phyloP scores from a whole-genome alignment of 2,329 filamentous ascomycete species.

The Tolypocladium sp. region DNA sequence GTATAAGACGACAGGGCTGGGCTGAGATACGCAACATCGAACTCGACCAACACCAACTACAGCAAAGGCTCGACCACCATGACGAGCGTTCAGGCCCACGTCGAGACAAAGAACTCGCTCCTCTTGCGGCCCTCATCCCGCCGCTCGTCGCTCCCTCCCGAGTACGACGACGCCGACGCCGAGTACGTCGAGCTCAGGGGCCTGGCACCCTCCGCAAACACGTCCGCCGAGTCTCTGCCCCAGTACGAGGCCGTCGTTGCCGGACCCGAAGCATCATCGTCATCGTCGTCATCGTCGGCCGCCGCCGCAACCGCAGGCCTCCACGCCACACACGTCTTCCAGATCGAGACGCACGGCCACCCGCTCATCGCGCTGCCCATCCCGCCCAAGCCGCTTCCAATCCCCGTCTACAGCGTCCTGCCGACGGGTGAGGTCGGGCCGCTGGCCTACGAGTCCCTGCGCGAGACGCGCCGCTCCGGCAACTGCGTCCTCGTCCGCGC shows the following conservation, averaged over 20 bases:
- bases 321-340: slow-evolving; percentile 32
- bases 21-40: not conserved
- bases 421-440: slow-evolving; percentile 27
- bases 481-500: slow-evolving; percentile 37
- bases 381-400: slow-evolving; percentile 26
- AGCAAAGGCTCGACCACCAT: slow-evolving; percentile 5
- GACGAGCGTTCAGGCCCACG: slow-evolving; percentile 7
- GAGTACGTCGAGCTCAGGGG: slow-evolving; percentile 13
- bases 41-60: not conserved
- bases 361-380: slow-evolving; percentile 31
- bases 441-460: slow-evolving; percentile 41
- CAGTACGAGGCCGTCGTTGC: slow-evolving; percentile 10
- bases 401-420: slow-evolving; percentile 32
- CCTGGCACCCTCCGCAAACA: slow-evolving; percentile 14
- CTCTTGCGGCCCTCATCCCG: slow-evolving; percentile 2
- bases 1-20: not conserved
- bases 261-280: not conserved
- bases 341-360: slow-evolving; percentile 39
- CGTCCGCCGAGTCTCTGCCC: slow-evolving; percentile 17
- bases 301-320: slow-evolving; percentile 20
- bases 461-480: slow-evolving; percentile 35
- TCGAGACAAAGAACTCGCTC: not conserved
- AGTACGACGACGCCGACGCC: slow-evolving; percentile 16
- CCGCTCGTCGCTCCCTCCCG: slow-evolving; percentile 16
- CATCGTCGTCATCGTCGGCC: slow-evolving; percentile 5